Base-by-base conservation (phyloP, 1,284 basidiomycete species). In the Wolfiporia cocos region DNA sequence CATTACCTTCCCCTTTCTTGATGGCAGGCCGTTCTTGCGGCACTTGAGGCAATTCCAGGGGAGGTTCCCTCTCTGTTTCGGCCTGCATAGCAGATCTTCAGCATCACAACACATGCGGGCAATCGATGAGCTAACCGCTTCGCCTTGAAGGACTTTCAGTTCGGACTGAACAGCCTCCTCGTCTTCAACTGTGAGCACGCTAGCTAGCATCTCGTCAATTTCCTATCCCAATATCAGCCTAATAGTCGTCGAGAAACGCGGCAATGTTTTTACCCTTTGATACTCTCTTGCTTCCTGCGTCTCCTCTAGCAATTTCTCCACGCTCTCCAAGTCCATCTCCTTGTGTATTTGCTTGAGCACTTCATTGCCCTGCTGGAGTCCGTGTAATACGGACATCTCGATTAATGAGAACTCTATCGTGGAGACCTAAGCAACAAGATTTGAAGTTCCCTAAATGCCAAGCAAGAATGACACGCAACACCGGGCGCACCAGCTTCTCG, bases 331-430 rank as follows among this genome's bases (percentile, higher is more conserved):
- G 50, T 83, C 92, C 76, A 98, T 84, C 63, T 98, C 93, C 56
- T 82, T 82, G 64, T 99, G 93, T 29, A 99, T 88, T 66, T 95
- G 81, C 59, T 88, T 92, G 43, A 99, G 70, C 0, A 97, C 93
- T 33, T 89, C 83, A 50, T 90, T 96, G 2, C 95, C 95, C 66
- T 95, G 91, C 62, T 92, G 80, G 32, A 99, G 66, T 6, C 95
- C 95, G 63, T 92, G 90, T 36, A 98, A 61, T 14, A 99, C 89
- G 3, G 92, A 91, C 33, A 91, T 83, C 64, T 99, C 90, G 33
- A 99, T 84, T 44, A 95, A 74, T 0, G 95, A 92, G 69, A 96
- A 98, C 62, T 99, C 95, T 57, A 99, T 97, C 0, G 86, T 90
- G 6, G 89, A 88, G 4, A 96, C 92, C 93, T 96, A 57, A 5